Evolutionary conservation across 768 basidiomycete species (phyloP).

Genomic region (Serpula lacrymans): DNA sequence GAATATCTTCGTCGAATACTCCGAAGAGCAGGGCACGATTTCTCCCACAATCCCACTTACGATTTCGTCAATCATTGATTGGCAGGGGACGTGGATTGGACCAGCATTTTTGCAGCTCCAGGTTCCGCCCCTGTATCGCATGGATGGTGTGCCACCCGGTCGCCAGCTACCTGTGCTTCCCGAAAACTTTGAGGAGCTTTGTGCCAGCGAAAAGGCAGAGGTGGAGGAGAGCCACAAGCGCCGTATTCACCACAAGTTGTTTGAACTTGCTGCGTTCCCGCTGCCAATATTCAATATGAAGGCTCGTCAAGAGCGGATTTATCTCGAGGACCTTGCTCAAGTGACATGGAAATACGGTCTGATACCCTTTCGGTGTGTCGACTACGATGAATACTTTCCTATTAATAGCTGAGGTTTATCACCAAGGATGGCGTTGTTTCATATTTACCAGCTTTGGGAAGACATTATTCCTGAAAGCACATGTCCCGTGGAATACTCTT

Average conservation of each 20-base stretch:
- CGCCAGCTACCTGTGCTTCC: not conserved
- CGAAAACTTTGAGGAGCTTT: conserved; percentile 3
- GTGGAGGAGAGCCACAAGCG: not conserved
- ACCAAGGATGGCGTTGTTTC: not conserved
- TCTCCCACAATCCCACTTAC: conserved; percentile 2
- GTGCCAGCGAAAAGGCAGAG: conserved; percentile 3
- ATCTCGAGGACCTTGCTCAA: conserved; percentile 4
- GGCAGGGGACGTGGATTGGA: conserved; percentile 12
- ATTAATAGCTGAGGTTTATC: not conserved
- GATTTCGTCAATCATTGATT: conserved; percentile 13
- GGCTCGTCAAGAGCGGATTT: conserved; percentile 5
- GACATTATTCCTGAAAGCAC: not conserved
- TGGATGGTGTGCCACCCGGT: conserved; percentile 1
- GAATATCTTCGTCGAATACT: conserved; percentile 9
- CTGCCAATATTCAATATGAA: conserved; percentile 2
- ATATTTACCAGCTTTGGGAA: not conserved
- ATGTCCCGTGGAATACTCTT: not conserved
- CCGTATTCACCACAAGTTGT: conserved; percentile 2
- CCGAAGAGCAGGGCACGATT: conserved; percentile 4
- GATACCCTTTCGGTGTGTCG: conserved; percentile 3
- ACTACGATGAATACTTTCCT: not conserved
- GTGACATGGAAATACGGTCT: conserved; percentile 8
- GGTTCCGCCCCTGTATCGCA: not conserved
- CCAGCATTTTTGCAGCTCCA: conserved; percentile 12
- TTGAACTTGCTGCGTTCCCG: not conserved